Percentiles rank a stretch among this genome's conserved stretches.
phyloP scores from a whole-genome alignment of 441 rosid species.

The Daphne laureola region DNA sequence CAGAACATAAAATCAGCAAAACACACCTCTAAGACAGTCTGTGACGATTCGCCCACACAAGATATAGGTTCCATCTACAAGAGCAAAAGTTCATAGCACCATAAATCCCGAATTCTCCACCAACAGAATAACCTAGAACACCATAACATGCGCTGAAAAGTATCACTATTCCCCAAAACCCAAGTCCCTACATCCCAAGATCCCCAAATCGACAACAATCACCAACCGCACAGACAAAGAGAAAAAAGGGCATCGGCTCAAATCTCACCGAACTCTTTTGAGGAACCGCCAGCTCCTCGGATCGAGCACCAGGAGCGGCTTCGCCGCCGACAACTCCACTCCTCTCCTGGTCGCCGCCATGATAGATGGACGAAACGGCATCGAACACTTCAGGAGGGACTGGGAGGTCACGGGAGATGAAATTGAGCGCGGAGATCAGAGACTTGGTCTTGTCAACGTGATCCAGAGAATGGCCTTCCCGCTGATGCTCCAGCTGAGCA shows the following conservation, averaged over 20 bases:
- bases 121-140: neutral
- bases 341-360: slow-evolving; percentile 22
- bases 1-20: slow-evolving; percentile 3
- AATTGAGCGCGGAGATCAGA: slow-evolving; percentile 74
- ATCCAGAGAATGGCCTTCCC: slow-evolving; percentile 29
- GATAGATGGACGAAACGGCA: slow-evolving; percentile 67
- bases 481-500: slow-evolving; percentile 49
- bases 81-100: no score
- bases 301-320: slow-evolving; percentile 16
- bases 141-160: neutral
- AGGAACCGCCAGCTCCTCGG: slow-evolving; percentile 15
- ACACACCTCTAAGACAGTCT: neutral
- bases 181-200: slow-evolving; percentile 2
- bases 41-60: neutral
- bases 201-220: slow-evolving; percentile 18
- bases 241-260: slow-evolving; percentile 16
- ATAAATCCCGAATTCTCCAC: slow-evolving; percentile 1
- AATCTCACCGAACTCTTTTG: slow-evolving; percentile 40
- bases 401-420: slow-evolving; percentile 90
- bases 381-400: slow-evolving; percentile 67
- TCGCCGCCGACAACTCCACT: slow-evolving; percentile 11
- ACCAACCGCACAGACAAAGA: slow-evolving; percentile 13
- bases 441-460: slow-evolving; percentile 51
- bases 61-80: neutral
- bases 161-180: slow-evolving; percentile 13